phyloP scores from a whole-genome alignment of 2,329 filamentous ascomycete species.

The Keithomyces neogunnii region DNA sequence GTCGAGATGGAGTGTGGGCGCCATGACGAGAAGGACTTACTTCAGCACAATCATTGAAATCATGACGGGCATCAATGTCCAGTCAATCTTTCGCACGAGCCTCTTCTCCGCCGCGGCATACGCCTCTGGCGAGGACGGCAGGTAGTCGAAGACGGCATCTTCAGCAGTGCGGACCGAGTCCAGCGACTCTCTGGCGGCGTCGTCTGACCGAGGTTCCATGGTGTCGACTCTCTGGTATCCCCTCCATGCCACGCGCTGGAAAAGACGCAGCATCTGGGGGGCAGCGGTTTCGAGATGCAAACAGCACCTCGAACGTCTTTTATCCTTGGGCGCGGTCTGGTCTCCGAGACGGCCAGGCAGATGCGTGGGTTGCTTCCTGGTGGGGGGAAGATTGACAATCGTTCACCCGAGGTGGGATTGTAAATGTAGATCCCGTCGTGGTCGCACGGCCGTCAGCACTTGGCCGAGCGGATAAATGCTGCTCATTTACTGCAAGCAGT shows the following conservation, averaged over 20 bases:
- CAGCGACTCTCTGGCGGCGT: background rate
- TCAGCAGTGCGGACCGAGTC: background rate
- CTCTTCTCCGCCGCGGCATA: constrained; percentile 4
- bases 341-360: no score
- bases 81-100: constrained; percentile 4
- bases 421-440: no score
- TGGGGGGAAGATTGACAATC: no score
- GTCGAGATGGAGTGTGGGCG: background rate
- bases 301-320: background rate
- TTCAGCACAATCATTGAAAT: constrained; percentile 7
- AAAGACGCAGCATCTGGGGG: background rate
- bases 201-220: background rate
- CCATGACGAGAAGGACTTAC: background rate
- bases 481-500: no score
- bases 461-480: no score
- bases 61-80: constrained; percentile 7
- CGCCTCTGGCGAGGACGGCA: constrained; percentile 1
- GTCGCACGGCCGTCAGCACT: no score
- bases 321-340: background rate
- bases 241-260: background rate
- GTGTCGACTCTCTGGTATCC: background rate
- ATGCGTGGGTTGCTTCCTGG: no score
- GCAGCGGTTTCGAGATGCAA: background rate
- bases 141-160: constrained; percentile 1
- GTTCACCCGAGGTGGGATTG: no score